phyloP scores from a whole-genome alignment of 306 rosid genomes.

The Cyclanthera cordifolia region DNA sequence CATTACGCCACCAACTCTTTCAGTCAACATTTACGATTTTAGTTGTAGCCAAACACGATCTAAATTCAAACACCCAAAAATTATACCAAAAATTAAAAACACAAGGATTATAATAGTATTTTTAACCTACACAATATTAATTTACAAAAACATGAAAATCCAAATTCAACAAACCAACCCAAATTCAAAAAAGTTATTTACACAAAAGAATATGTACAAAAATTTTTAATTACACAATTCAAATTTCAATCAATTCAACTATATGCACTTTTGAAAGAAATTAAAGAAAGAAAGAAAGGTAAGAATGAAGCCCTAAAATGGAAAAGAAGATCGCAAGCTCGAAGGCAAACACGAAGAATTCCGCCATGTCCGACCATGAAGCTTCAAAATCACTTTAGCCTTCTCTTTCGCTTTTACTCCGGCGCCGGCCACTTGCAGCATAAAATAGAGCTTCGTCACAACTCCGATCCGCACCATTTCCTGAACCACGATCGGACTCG shows the following conservation, averaged over 20 bases:
- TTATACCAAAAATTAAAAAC: no score
- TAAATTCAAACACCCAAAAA: no score
- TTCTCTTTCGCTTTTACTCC: conserved; percentile 35
- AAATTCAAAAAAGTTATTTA: not conserved
- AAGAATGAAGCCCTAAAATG: not conserved
- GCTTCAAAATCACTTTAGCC: conserved; percentile 33
- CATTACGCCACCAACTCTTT: no score
- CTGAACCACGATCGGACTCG: conserved; percentile 30
- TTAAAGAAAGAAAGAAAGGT: not conserved
- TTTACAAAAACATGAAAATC: no score
- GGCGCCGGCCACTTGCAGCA: conserved; percentile 40
- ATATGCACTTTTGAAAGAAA: not conserved
- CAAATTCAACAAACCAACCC: no score
- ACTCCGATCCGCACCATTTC: conserved; percentile 56
- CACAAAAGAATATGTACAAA: not conserved
- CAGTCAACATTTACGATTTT: no score
- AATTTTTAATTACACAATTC: not conserved
- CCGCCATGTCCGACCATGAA: conserved; percentile 43
- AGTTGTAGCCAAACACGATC: no score
- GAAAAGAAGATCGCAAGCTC: not conserved
- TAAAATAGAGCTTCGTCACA: conserved; percentile 36
- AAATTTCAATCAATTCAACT: not conserved
- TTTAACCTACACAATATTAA: no score
- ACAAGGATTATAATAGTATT: no score
- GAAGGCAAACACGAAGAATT: conserved; percentile 32